Evolutionary conservation across 208 protist genomes (phyloP).

Genomic region (Trypanosomatidae sp.): DNA sequence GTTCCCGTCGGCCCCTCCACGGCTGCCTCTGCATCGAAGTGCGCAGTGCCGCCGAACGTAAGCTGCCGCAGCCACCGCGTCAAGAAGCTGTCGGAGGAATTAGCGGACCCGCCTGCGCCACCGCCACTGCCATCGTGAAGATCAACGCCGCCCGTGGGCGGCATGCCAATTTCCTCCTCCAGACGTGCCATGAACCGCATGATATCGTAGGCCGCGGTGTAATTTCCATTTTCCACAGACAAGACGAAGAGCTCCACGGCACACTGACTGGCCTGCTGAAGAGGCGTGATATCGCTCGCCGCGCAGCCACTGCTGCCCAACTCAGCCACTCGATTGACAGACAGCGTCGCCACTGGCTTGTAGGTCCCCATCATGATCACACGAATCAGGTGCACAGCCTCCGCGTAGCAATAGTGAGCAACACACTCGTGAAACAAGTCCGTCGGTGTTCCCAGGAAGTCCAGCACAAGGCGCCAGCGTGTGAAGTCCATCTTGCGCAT

Average conservation of each 20-base stretch:
- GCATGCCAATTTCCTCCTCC: slow-evolving; percentile 43
- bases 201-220: slow-evolving; percentile 56
- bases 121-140: neutral
- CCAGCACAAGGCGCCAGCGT: slow-evolving; percentile 57
- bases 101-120: neutral
- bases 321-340: slow-evolving; percentile 15
- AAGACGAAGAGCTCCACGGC: slow-evolving; percentile 41
- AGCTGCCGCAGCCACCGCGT: slow-evolving; percentile 34
- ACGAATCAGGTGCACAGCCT: slow-evolving; percentile 67
- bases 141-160: slow-evolving; percentile 12
- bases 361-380: slow-evolving; percentile 68
- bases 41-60: slow-evolving; percentile 15
- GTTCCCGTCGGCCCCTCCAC: slow-evolving; percentile 2
- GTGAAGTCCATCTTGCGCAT: slow-evolving; percentile 77
- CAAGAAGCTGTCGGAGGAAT: slow-evolving; percentile 14
- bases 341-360: slow-evolving; percentile 6
- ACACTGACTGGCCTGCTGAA: slow-evolving; percentile 34
- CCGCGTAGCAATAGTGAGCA: slow-evolving; percentile 47
- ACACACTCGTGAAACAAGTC: slow-evolving; percentile 74
- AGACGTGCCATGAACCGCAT: slow-evolving; percentile 75
- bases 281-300: slow-evolving; percentile 9
- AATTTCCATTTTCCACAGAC: slow-evolving; percentile 36
- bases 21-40: slow-evolving; percentile 9
- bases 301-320: neutral
- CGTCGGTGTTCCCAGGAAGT: slow-evolving; percentile 60